Base-by-base conservation (phyloP, 2,329 filamentous ascomycete genomes). In the Aspergillus bombycis region DNA sequence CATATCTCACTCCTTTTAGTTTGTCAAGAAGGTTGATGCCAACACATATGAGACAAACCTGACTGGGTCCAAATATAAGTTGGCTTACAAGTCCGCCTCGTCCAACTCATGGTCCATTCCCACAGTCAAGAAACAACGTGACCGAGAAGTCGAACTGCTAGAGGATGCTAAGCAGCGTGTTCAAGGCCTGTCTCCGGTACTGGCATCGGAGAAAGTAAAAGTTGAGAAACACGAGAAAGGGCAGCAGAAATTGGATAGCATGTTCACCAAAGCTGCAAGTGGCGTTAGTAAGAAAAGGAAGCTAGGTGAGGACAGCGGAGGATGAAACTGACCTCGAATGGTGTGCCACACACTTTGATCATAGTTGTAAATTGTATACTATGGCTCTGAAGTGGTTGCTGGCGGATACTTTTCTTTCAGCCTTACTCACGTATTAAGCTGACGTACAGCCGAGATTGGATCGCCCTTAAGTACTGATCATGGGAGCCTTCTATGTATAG, bases 41-140 rank as follows among this genome's bases (percentile, higher is more conserved):
- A 78, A 78, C 50, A 76, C 75, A 1, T 78, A 78, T 59, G 72
- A 76, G 61, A 77, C 75, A 11, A 69, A 72, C 57, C 64, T 77
- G 12, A 68, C 68, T 11, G 75, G 75, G 1, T 73, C 74, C 6
- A 77, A 77, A 61, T 77, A 77, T 59, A 78, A 77, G 62, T 66
- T 78, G 55, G 75, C 75, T 34, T 75, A 78, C 57, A 77, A 75
- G 57, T 68, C 68, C 2, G 69, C 67, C 7, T 61, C 67, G 9
- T 68, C 71, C 10, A 68, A 68, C n/a, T 70, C 73, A 5, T 78
- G 75, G 76, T 77, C 75, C 1, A 68, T 78, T 4, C 72, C 73
- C 1, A 77, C 75, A 0, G 74, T 78, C 16, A 76, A 71, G 60
- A 73, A 65, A 26, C 76, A 77, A 63, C 68, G 75, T 16, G 73